Conservation (phyloP, 371 early-diverging fungal species). For the Zancudomyces culisetae region DNA sequence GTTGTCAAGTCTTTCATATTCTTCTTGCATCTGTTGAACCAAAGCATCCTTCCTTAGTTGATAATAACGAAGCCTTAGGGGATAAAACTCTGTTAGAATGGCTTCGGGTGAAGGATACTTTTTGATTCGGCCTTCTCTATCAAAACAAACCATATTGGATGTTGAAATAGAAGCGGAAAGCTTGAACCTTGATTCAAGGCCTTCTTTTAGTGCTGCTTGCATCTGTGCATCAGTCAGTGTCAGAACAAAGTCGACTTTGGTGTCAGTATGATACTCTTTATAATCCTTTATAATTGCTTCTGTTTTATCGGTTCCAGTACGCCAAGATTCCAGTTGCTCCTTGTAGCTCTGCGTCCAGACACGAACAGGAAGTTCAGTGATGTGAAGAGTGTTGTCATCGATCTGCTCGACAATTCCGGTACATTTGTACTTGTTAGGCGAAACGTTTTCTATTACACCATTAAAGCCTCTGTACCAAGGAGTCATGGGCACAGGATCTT, state of each 20-base stretch:
- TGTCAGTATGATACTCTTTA: constrained; percentile 63
- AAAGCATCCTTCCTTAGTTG: constrained; percentile 76
- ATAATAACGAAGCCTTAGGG: constrained; percentile 74
- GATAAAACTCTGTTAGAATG: constrained; percentile 86
- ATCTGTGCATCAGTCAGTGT: constrained; percentile 47
- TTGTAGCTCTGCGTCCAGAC: constrained; percentile 94
- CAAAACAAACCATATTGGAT: constrained; percentile 96
- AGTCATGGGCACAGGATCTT: constrained; percentile 55
- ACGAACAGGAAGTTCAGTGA: constrained; percentile 91
- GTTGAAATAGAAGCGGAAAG: constrained; percentile 48
- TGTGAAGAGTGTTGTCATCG: constrained; percentile 58
- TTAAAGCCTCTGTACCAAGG: constrained; percentile 97
- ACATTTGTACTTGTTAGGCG: constrained; percentile 42
- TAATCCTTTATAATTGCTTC: constrained; percentile 50
- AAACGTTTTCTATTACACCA: constrained; percentile 39
- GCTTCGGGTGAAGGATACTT: constrained; percentile 67
- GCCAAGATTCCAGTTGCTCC: constrained; percentile 59
- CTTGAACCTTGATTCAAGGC: constrained; percentile 71
- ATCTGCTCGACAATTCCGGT: constrained; percentile 51
- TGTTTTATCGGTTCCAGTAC: constrained; percentile 37
- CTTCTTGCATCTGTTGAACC: constrained; percentile 46
- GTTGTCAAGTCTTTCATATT: constrained; percentile 68
- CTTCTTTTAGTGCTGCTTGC: constrained; percentile 49
- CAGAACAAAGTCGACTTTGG: constrained; percentile 68
- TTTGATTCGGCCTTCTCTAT: constrained; percentile 71